phyloP scores from a whole-genome alignment of 371 early-diverging fungal species.

The Rhizopus delemar region DNA sequence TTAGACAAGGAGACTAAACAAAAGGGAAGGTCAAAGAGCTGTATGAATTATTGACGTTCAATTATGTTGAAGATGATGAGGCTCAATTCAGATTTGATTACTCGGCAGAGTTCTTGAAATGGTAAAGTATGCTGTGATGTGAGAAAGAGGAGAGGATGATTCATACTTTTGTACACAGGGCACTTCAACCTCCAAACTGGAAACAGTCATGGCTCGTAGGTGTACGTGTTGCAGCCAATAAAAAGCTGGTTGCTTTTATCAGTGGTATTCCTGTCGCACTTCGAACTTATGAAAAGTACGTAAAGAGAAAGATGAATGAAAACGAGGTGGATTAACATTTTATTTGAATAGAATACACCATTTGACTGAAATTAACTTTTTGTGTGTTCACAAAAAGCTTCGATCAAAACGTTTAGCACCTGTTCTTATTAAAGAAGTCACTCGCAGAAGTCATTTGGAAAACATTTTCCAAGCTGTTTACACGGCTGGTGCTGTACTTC shows the following conservation, averaged over 20 bases:
- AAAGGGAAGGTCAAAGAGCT: constrained; percentile 74
- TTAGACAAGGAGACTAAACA: neutral
- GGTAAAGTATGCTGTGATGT: constrained; percentile 52
- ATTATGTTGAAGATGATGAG: constrained; percentile 97
- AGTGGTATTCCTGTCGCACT: constrained; percentile 87
- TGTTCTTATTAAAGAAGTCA: constrained; percentile 98
- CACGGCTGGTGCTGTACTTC: constrained; percentile 92
- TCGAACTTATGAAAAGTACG: constrained; percentile 70
- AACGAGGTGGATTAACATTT: neutral
- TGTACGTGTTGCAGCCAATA: constrained; percentile 81
- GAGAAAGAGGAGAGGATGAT: neutral
- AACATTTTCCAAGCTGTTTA: constrained; percentile 98
- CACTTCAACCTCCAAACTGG: constrained; percentile 92
- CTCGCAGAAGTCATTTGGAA: constrained; percentile 87
- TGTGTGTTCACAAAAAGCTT: constrained; percentile 96
- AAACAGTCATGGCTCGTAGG: constrained; percentile 87
- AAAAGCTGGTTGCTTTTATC: constrained; percentile 93
- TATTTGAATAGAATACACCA: constrained; percentile 40
- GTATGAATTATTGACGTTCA: constrained; percentile 80
- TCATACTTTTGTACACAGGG: constrained; percentile 51
- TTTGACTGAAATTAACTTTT: constrained; percentile 97
- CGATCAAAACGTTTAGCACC: constrained; percentile 96
- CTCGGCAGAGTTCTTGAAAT: constrained; percentile 85
- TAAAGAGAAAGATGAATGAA: constrained; percentile 6
- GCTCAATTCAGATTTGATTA: constrained; percentile 96